These are phyloP conservation scores for Nepenthes alata DNA, from an alignment of 179 eudicot genomes.

Conservation along the genomic window DNA sequence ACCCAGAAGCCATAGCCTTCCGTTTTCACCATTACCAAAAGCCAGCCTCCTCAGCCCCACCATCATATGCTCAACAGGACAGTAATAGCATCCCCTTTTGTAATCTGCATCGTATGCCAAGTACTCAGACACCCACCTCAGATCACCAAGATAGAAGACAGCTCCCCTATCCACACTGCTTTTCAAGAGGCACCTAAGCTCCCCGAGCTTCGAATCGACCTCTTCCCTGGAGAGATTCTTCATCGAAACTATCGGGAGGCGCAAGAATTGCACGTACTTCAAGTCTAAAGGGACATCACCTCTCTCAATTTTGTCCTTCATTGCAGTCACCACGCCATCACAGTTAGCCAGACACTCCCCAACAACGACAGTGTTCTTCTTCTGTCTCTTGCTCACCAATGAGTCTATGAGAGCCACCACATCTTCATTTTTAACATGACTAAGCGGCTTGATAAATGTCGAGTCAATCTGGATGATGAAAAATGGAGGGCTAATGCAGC, in stretches of 20 bases:
- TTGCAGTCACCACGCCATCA: slow-evolving; percentile 17
- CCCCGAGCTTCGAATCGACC: too few species aligned
- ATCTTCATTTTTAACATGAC: slow-evolving; percentile 15
- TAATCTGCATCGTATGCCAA: too few species aligned
- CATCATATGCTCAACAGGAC: too few species aligned
- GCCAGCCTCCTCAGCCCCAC: too few species aligned
- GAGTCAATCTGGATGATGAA: not conserved
- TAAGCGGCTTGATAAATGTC: not conserved
- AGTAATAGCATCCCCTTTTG: too few species aligned
- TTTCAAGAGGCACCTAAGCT: too few species aligned
- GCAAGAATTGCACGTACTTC: slow-evolving; percentile 32
- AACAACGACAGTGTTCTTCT: slow-evolving; percentile 7
- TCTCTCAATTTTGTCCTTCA: slow-evolving; percentile 33
- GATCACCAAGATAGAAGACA: too few species aligned
- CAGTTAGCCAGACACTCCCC: slow-evolving; percentile 5
- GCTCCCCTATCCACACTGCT: too few species aligned
- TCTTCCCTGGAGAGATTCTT: too few species aligned
- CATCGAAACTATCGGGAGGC: slow-evolving; percentile 27
- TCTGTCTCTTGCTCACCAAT: slow-evolving; percentile 20
- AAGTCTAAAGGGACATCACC: slow-evolving; percentile 32
- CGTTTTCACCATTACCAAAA: too few species aligned
- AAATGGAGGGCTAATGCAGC: not conserved
- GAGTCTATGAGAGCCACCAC: slow-evolving; percentile 25
- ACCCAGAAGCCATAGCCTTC: too few species aligned
- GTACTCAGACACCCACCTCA: too few species aligned